Evolutionary conservation across 129 eudicot species (phyloP).

Genomic region (Artemisia tridentata): DNA sequence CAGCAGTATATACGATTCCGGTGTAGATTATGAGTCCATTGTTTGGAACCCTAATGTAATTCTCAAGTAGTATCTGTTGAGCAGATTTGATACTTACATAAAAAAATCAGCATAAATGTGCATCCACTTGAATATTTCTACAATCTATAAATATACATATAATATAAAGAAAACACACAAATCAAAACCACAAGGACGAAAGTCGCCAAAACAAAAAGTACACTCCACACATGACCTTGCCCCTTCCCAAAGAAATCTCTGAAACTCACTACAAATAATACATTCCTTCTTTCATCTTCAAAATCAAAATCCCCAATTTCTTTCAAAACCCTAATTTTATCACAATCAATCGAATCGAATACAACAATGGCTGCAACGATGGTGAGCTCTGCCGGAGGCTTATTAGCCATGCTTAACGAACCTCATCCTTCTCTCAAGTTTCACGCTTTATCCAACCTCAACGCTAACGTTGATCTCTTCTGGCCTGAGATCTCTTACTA

Average conservation of each 20-base stretch:
- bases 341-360: constrained; percentile 6
- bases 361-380: constrained; percentile 58
- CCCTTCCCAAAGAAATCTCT: constrained; percentile 42
- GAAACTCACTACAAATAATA: constrained; percentile 10
- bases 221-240: constrained; percentile 24
- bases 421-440: constrained; percentile 63
- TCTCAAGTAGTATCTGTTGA: too few species aligned
- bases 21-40: too few species aligned
- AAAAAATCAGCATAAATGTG: too few species aligned
- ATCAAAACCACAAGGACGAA: too few species aligned
- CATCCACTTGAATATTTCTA: too few species aligned
- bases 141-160: too few species aligned
- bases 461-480: constrained; percentile 62
- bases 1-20: too few species aligned
- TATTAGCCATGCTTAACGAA: constrained; percentile 89
- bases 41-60: too few species aligned
- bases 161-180: too few species aligned
- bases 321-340: constrained; percentile 20
- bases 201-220: neutral
- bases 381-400: constrained; percentile 92
- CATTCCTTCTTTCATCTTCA: too few species aligned
- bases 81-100: too few species aligned
- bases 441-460: constrained; percentile 80
- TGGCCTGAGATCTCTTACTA: constrained; percentile 99
- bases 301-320: neutral